Conservation (phyloP, 1,139 yeast species). For the Yamadazyma diddensiae region DNA sequence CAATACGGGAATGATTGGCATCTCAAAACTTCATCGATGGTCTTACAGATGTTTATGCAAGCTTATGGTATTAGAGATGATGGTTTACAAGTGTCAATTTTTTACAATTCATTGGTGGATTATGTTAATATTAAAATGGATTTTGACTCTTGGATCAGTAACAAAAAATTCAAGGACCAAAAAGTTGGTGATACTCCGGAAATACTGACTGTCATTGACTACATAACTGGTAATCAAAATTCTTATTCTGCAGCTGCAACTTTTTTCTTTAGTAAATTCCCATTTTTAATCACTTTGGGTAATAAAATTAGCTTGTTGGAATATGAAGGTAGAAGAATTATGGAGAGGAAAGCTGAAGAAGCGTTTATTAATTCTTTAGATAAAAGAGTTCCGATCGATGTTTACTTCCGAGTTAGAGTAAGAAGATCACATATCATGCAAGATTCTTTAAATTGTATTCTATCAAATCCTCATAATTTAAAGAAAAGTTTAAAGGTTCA, state of each 20-base stretch:
- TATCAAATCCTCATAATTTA: constrained; percentile 55
- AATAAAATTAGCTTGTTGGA: constrained; percentile 78
- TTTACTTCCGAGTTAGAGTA: constrained; percentile 65
- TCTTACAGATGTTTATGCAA: constrained; percentile 52
- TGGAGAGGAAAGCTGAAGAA: constrained; percentile 88
- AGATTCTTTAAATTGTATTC: constrained; percentile 73
- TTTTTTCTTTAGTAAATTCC: constrained; percentile 75
- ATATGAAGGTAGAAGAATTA: constrained; percentile 75
- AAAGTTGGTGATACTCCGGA: constrained; percentile 22
- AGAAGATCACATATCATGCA: constrained; percentile 65
- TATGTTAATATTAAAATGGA: constrained; percentile 73
- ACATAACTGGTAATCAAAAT: constrained; percentile 40
- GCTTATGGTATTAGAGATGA: constrained; percentile 45
- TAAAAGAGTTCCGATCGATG: constrained; percentile 57
- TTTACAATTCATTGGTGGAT: constrained; percentile 82
- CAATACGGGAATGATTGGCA: constrained; percentile 86
- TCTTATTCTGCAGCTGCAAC: constrained; percentile 23
- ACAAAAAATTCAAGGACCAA: constrained; percentile 10
- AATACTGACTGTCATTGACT: constrained; percentile 41
- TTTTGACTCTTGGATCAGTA: constrained; percentile 77
- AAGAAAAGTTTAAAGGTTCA: constrained; percentile 76
- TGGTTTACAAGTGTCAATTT: constrained; percentile 48
- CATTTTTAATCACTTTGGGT: constrained; percentile 78
- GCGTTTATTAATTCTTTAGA: constrained; percentile 79
- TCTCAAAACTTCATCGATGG: constrained; percentile 59